Conservation (phyloP, 2,329 filamentous ascomycete genomes). For the Alternaria brassicae region DNA sequence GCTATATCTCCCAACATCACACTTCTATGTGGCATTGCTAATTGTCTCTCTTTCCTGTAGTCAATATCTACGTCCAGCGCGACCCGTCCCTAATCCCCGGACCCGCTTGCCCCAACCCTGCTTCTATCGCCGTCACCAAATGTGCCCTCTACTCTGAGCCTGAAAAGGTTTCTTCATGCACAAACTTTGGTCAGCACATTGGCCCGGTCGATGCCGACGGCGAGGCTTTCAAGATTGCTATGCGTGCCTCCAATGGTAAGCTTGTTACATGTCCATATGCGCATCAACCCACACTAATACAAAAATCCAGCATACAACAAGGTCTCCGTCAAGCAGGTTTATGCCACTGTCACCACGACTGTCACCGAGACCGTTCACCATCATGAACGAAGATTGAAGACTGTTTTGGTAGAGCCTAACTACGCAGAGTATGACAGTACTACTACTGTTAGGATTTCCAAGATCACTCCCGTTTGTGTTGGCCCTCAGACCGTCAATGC, state of each 20-base stretch:
- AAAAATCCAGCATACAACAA: slow-evolving; percentile 1
- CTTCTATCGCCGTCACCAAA: slow-evolving; percentile 10
- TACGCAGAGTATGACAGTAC: not conserved
- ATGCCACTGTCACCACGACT: not conserved
- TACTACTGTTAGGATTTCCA: not conserved
- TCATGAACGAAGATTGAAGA: not conserved
- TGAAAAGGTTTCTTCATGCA: slow-evolving; percentile 2
- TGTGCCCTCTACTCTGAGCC: slow-evolving; percentile 23
- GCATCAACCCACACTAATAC: not conserved
- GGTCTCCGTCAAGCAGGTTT: not conserved
- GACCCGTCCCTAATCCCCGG: slow-evolving; percentile 16
- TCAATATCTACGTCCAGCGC: slow-evolving; percentile 34
- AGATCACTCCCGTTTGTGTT: not conserved
- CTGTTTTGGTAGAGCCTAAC: not conserved
- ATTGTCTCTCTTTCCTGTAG: not conserved
- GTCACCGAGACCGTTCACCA: not conserved
- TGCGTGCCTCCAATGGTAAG: slow-evolving; percentile 27
- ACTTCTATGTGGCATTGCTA: not conserved
- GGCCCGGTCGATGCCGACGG: slow-evolving; percentile 18
- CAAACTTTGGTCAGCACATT: slow-evolving; percentile 18
- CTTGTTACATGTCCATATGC: not conserved
- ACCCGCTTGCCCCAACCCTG: slow-evolving; percentile 25
- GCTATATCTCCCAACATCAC: not conserved
- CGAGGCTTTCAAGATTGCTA: slow-evolving; percentile 14
- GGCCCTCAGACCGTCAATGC: not conserved